A percentile compares a stretch with the other conserved stretches of the same genome.
Evolutionary conservation across 768 basidiomycete genomes (phyloP).

Genomic region (Pholiota molesta): DNA sequence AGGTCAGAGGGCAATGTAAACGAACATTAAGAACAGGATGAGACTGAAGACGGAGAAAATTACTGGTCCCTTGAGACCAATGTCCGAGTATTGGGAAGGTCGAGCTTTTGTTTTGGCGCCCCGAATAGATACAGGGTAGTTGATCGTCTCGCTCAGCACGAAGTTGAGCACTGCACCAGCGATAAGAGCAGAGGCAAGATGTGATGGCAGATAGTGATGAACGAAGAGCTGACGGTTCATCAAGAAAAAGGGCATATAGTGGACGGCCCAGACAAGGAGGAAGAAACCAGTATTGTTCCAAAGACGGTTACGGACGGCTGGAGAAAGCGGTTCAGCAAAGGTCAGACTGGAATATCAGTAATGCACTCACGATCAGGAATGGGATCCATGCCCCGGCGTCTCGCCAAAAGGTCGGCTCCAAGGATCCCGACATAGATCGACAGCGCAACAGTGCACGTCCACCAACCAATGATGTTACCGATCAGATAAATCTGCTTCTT

Average conservation of each 20-base stretch:
- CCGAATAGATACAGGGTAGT: constrained; percentile 84
- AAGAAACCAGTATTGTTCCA: constrained; percentile 98
- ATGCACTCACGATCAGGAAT: constrained; percentile 79
- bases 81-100: constrained; percentile 64
- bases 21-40: constrained; percentile 64
- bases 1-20: constrained; percentile 91
- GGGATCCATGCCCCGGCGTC: constrained; percentile 82
- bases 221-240: constrained; percentile 97
- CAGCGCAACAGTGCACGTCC: constrained; percentile 85
- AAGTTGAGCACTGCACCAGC: constrained; percentile 93
- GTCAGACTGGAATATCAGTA: not conserved
- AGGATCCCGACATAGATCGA: constrained; percentile 90
- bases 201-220: constrained; percentile 97
- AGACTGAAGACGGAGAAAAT: constrained; percentile 60
- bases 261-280: constrained; percentile 90
- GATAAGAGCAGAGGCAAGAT: constrained; percentile 88
- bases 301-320: constrained; percentile 90
- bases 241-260: constrained; percentile 97
- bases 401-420: constrained; percentile 86
- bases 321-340: constrained; percentile 1
- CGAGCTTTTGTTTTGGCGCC: constrained; percentile 67
- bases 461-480: constrained; percentile 95
- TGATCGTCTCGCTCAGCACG: constrained; percentile 85
- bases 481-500: constrained; percentile 96
- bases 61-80: constrained; percentile 77